phyloP scores from a whole-genome alignment of 306 rosid genomes.

The Sicyos baderoa region DNA sequence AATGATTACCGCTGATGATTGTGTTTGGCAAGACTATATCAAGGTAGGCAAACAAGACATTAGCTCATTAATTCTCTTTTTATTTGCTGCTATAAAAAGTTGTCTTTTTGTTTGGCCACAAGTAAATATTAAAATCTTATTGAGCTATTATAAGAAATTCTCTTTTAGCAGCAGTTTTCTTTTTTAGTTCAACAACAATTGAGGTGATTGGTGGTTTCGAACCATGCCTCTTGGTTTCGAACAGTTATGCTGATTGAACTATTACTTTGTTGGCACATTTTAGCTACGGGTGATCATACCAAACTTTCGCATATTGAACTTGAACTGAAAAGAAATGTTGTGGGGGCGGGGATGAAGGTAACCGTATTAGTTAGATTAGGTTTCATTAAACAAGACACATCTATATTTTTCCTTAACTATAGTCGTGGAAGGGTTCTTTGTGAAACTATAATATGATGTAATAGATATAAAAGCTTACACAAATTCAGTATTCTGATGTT shows the following conservation, averaged over 20 bases:
- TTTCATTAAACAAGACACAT: neutral
- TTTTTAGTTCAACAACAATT: too few species aligned
- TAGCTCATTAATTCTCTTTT: neutral
- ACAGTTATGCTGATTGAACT: too few species aligned
- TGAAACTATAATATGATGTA: neutral
- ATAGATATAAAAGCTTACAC: neutral
- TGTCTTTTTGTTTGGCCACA: too few species aligned
- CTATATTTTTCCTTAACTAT: neutral
- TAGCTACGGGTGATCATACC: neutral
- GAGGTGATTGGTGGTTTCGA: too few species aligned
- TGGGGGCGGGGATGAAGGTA: neutral
- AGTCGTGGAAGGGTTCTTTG: neutral
- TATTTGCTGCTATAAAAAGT: neutral
- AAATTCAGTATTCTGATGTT: neutral
- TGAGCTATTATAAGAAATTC: neutral
- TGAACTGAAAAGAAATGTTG: neutral
- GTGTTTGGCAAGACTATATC: constrained; percentile 66
- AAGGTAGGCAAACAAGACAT: constrained; percentile 33
- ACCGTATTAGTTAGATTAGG: neutral
- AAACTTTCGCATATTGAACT: neutral
- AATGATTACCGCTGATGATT: constrained; percentile 68
- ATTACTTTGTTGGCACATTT: too few species aligned
- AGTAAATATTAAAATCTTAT: neutral
- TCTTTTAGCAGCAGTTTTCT: too few species aligned
- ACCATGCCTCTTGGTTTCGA: too few species aligned